Evolutionary conservation across 75 land plant genomes (phyloP), one percentile per base, ranked within the genome.

Genomic region (Pinus tabuliformis): DNA sequence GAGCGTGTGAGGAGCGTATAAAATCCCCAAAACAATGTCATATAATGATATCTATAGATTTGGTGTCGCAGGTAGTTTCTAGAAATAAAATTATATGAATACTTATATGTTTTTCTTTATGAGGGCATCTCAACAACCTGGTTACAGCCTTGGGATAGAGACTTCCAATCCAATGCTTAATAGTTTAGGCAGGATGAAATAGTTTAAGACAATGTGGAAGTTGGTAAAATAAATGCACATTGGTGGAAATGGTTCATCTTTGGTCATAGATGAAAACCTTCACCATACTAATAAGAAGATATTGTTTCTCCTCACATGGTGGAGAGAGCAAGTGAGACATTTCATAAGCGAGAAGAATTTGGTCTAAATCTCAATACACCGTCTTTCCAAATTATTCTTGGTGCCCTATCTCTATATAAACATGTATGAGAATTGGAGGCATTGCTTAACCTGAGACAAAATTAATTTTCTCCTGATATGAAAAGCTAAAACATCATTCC

Each of bases 401-500:
- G 77, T 81, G 73, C 81, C 15, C 82, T 90, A 16, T 90, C 87
- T 39, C 72, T 85, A 74, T 83, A 87, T 52, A 90, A 84, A 73
- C 89, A 90, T 77, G 89, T 85, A 5, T 87, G 87, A 39, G 80
- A 49, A 24, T 87, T 89, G 6, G 92, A 90, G 56, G 72, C 84
- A 22, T 66, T 90, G 59, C 83, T 87, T 14, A 75, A 76, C 15
- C 62, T 75, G 1, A 87, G 78, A 78, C 62, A 52, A 56, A 54
- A 63, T 6, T 83, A 81, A 76, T 90, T 85, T 63, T 56, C 57
- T 14, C 71, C 57, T 26, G 85, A 77, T 72, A 85, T 90, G 72
- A 90, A 90, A 74, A 77, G 83, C 18, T 30, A 72, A 74, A 90
- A 90, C 65, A 91, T 93, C 8, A 78, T 90, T 61, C 86, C 90